phyloP scores from a whole-genome alignment of 257 asterid genomes.

The Solanum commersonii region DNA sequence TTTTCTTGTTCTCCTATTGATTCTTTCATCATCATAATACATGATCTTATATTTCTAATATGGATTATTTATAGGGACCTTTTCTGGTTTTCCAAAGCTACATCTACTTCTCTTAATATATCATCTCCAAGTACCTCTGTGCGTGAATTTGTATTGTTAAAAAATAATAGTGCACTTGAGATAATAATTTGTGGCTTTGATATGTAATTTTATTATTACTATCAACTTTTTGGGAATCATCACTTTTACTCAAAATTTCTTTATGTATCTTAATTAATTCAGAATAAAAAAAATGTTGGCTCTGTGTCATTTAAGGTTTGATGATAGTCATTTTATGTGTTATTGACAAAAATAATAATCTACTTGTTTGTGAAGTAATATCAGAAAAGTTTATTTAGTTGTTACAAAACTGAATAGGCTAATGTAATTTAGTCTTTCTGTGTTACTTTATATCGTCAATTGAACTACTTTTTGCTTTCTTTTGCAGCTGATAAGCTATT shows the following conservation, averaged over 20 bases:
- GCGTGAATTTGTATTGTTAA: background rate
- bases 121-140: background rate
- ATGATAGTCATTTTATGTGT: background rate
- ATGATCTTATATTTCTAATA: background rate
- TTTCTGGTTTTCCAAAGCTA: background rate
- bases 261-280: background rate
- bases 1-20: background rate
- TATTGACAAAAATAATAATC: background rate
- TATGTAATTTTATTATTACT: background rate
- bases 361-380: background rate
- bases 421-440: background rate
- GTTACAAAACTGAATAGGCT: background rate
- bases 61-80: background rate
- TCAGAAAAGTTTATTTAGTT: background rate
- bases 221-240: background rate
- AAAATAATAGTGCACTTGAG: background rate
- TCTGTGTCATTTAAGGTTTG: background rate
- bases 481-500: constrained; percentile 1
- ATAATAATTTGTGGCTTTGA: background rate
- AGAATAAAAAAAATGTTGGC: background rate
- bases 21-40: background rate
- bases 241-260: background rate
- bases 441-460: background rate
- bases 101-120: background rate
- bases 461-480: background rate